Conservation (phyloP, 2,329 filamentous ascomycete species). For the Epichloe uncinata region DNA sequence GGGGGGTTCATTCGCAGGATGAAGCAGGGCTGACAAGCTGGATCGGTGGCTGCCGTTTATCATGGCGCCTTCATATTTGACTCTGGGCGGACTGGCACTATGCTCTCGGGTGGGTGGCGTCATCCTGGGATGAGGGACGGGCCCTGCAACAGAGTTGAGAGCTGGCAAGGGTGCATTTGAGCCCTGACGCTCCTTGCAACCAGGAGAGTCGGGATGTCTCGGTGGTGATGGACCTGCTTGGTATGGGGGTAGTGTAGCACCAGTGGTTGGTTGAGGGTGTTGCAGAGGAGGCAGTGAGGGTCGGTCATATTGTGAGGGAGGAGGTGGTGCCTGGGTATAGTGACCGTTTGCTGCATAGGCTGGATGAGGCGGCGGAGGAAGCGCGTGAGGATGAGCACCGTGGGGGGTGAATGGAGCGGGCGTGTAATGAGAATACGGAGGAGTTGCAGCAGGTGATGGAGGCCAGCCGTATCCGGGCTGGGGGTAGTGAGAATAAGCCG, state of each 20-base stretch:
- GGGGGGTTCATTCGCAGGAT: conserved; percentile 36
- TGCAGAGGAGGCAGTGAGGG: conserved; percentile 24
- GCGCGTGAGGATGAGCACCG: conserved; percentile 12
- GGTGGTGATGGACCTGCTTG: conserved; percentile 23
- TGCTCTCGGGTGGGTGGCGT: conserved; percentile 31
- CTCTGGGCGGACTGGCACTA: conserved; percentile 36
- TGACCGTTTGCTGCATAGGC: conserved; percentile 17
- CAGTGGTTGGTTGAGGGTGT: conserved; percentile 13
- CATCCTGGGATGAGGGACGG: conserved; percentile 16
- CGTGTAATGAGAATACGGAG: conserved; percentile 36
- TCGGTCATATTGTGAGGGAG: conserved; percentile 17
- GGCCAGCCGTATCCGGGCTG: conserved; percentile 38
- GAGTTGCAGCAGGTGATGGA: conserved; percentile 40
- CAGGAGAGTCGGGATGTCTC: conserved; percentile 27
- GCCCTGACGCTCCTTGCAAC: conserved; percentile 30
- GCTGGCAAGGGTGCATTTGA: conserved; percentile 32
- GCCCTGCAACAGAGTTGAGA: conserved; percentile 15
- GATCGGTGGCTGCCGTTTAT: conserved; percentile 23
- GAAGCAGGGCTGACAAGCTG: conserved; percentile 36
- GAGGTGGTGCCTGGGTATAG: conserved; percentile 10
- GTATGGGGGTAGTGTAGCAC: conserved; percentile 15
- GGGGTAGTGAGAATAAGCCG: conserved; percentile 26
- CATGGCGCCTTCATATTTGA: conserved; percentile 22
- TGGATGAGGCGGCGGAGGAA: conserved; percentile 15
- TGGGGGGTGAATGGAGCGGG: conserved; percentile 23